Base-by-base conservation (phyloP, 1,284 basidiomycete species). In the Apiotrichum porosum region DNA sequence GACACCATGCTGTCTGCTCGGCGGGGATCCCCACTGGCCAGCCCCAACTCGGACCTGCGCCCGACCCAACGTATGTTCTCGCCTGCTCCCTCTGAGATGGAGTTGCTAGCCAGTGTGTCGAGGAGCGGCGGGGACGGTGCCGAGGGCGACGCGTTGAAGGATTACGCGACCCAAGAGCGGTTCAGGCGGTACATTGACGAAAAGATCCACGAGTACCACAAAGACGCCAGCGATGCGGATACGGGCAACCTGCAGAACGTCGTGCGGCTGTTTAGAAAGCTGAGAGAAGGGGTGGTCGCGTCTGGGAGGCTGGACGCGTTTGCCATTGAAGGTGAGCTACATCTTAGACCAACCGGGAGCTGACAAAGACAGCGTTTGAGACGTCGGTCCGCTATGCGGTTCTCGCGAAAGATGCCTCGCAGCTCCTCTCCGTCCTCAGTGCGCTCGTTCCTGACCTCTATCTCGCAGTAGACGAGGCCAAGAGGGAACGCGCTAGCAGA, bases 101-200 rank as follows among this genome's bases (percentile, higher is more conserved):
- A 68, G 41, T 32, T 66, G 50, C 55, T 69, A 4, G 66, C 67
- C 26, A 58, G 53, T 37, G 66, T 72, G 2, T 61, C 61, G 9
- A 47, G 69, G 14, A 62, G 59, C 23, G 71, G 71, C 13, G 71
- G 71, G 0, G 61, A 65, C 37, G 71, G 66, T 1, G 63, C 57
- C 1, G 65, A 66, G 39, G 70, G 70, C 37, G 71, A 73, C 61
- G 65, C 66, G 61, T 55, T 74, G 51, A 73, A 72, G 50, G 58
- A 69, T 44, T 62, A 52, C 46, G 40, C 8, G 0, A 60, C 57
- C 9, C 72, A 74, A 44, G 61, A 66, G 37, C 51, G 54, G 24
- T 71, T 67, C 48, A 51, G 69, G 33, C 28, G 23, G 18, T 74
- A 69, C 43, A 72, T 74, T 35, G 64, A 69, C 19, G 59, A 64